These are phyloP conservation scores for Mycena kentingensis DNA, from an alignment of 768 basidiomycete genomes.

Conservation along the genomic window DNA sequence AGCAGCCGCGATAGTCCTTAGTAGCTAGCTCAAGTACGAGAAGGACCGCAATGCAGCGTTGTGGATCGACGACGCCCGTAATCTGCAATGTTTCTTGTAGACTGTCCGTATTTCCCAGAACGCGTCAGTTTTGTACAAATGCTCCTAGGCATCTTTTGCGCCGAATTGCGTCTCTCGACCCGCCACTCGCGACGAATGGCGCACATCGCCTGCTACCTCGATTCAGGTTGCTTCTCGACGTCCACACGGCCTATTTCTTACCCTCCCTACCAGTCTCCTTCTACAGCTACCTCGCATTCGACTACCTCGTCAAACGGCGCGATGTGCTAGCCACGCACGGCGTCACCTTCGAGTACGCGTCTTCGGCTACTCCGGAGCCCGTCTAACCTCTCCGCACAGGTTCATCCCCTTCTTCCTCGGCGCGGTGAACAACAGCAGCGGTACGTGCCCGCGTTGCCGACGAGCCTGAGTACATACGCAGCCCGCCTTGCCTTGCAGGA, in stretches of 20 bases:
- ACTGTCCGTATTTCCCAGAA: no score
- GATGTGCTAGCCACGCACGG: constrained; percentile 13
- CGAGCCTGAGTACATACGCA: background rate
- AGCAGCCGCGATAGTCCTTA: no score
- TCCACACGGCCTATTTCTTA: no score
- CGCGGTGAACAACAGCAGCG: constrained; percentile 19
- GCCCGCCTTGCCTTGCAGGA: background rate
- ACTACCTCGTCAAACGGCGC: constrained; percentile 15
- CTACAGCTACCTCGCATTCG: constrained; percentile 15
- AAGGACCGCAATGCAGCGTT: constrained; percentile 44
- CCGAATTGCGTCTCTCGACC: no score
- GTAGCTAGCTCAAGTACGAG: no score
- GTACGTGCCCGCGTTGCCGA: background rate
- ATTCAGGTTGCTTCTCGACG: no score
- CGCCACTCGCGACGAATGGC: no score
- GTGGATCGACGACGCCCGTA: constrained; percentile 81
- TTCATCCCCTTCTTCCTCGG: constrained; percentile 22
- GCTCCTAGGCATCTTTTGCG: no score
- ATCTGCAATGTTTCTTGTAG: constrained; percentile 44
- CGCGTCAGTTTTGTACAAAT: no score
- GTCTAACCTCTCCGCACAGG: constrained; percentile 1
- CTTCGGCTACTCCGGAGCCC: background rate
- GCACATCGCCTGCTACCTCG: no score
- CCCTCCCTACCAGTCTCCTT: constrained; percentile 12
- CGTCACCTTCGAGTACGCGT: constrained; percentile 17